A percentile compares a stretch with the other conserved stretches of the same genome.
Evolutionary conservation across 495 filamentous ascomycete genomes (phyloP).

Genomic region (Podospora pseudoanserina): DNA sequence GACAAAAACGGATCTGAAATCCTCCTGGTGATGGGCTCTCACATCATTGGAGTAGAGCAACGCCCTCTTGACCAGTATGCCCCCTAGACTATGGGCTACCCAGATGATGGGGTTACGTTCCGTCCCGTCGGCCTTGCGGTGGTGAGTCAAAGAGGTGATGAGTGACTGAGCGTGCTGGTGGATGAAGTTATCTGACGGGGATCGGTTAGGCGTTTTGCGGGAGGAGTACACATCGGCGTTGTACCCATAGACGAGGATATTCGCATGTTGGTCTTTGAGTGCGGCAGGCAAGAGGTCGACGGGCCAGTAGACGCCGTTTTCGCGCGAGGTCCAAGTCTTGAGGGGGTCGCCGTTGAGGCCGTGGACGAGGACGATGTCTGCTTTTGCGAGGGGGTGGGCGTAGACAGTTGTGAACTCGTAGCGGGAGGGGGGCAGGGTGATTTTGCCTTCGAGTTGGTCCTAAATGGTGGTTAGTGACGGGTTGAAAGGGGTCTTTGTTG

Average conservation of each 20-base stretch:
- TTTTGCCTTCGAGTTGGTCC: conserved; percentile 35
- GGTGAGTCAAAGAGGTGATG: conserved; percentile 53
- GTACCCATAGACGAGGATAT: conserved; percentile 81
- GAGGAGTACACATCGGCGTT: conserved; percentile 68
- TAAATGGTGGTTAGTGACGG: conserved; percentile 7
- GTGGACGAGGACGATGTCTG: conserved; percentile 75
- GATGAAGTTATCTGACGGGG: conserved; percentile 64
- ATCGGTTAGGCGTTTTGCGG: conserved; percentile 33
- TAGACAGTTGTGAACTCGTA: conserved; percentile 71
- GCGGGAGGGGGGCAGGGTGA: conserved; percentile 56
- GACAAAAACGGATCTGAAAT: conserved; percentile 73
- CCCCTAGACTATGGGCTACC: conserved; percentile 79
- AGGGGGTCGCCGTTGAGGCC: conserved; percentile 77
- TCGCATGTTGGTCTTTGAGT: conserved; percentile 56
- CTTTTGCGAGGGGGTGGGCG: conserved; percentile 54
- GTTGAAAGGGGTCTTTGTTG: background rate
- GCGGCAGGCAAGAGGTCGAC: conserved; percentile 66
- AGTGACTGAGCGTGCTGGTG: conserved; percentile 83
- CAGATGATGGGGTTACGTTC: conserved; percentile 73
- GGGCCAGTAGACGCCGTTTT: conserved; percentile 69
- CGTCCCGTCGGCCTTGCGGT: conserved; percentile 53
- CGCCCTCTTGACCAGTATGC: conserved; percentile 71
- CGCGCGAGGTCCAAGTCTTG: conserved; percentile 66
- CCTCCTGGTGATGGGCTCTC: conserved; percentile 61
- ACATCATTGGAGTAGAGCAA: conserved; percentile 59